Percentiles rank a stretch among this genome's conserved stretches.
Conservation (phyloP, 139 green algal genomes). For the Volvox reticuliferus region DNA sequence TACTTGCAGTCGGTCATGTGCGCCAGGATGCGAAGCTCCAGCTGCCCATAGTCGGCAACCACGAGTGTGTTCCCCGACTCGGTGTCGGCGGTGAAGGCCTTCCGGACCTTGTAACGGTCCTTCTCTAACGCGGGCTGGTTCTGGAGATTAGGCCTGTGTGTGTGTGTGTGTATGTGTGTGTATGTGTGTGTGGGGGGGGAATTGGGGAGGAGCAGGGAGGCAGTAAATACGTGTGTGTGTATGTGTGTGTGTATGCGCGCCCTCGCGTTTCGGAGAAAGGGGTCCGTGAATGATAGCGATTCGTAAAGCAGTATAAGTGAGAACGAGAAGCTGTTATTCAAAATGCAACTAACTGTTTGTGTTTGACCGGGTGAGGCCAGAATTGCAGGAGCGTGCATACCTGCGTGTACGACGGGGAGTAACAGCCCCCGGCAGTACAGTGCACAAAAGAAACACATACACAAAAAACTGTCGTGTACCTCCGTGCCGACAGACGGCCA, state of each 20-base stretch:
- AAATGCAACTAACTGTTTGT: no score
- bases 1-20: constrained; percentile 92
- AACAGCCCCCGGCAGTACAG: no score
- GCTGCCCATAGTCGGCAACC: constrained; percentile 98
- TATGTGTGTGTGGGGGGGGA: not conserved
- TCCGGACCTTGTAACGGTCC: constrained; percentile 94
- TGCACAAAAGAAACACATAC: no score
- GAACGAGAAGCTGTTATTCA: no score
- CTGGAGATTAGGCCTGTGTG: constrained; percentile 92
- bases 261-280: no score
- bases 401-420: no score
- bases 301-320: no score
- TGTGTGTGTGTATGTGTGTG: not conserved
- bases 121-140: constrained; percentile 99
- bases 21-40: constrained; percentile 97
- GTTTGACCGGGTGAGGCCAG: no score
- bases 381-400: not conserved
- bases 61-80: constrained; percentile 87
- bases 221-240: not conserved
- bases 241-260: not conserved
- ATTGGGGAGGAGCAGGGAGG: not conserved
- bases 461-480: constrained; percentile 15
- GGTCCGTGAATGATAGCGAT: no score
- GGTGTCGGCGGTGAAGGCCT: constrained; percentile 88
- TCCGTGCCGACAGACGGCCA: constrained; percentile 88